Conservation (phyloP, 371 early-diverging fungal genomes). For the Conidiobolus coronatus region DNA sequence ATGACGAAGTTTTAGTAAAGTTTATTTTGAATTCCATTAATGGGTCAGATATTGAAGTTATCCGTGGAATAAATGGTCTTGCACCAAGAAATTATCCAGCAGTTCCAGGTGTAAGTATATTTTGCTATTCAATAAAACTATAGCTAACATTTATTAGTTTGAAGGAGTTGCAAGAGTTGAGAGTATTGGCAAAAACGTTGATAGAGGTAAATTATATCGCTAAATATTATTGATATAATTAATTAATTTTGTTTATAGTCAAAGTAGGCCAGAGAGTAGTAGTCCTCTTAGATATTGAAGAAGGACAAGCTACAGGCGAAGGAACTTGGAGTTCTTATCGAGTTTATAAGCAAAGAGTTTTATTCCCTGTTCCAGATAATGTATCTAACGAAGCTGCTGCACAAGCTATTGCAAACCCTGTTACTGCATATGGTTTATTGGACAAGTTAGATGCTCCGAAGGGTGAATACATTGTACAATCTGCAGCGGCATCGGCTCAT, state of each 20-base stretch:
- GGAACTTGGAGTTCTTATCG: no score
- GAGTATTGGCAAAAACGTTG: no score
- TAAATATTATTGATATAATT: no score
- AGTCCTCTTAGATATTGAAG: no score
- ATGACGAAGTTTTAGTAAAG: not conserved
- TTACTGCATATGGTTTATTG: not conserved
- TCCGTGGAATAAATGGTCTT: not conserved
- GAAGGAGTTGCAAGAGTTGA: no score
- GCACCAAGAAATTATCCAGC: not conserved
- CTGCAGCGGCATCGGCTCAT: not conserved
- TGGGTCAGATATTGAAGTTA: not conserved
- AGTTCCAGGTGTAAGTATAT: not conserved
- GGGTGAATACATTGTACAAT: no score
- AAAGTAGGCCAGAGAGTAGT: no score
- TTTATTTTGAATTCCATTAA: not conserved
- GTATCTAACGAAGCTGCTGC: slow-evolving; percentile 1
- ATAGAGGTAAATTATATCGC: no score
- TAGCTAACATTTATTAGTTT: not conserved
- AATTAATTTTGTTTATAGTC: no score
- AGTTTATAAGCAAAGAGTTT: no score
- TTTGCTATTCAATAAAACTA: not conserved
- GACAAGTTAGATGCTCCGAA: not conserved
- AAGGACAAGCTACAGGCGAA: no score
- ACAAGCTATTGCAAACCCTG: not conserved
- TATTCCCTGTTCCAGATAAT: slow-evolving; percentile 1